Evolutionary conservation across 139 green algal genomes (phyloP).

Genomic region (Zygnema cylindricum): DNA sequence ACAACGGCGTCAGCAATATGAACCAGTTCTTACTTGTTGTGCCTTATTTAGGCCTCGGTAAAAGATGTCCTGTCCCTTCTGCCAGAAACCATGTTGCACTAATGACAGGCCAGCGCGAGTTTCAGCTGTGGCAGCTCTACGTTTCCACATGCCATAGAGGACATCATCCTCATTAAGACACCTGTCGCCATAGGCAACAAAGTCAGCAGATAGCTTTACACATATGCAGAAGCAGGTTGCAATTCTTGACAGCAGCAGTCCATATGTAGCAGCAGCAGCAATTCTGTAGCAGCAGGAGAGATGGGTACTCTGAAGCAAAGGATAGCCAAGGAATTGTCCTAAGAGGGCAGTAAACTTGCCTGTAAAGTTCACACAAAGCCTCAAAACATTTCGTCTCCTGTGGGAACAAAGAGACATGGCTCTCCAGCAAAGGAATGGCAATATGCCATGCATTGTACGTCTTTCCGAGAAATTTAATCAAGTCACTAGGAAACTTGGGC

Average conservation of each 20-base stretch:
- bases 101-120: constrained; percentile 75
- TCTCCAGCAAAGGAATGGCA: constrained; percentile 93
- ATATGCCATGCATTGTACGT: constrained; percentile 97
- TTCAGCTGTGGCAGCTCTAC: constrained; percentile 63
- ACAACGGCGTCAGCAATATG: too few relatives aligned
- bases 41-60: constrained; percentile 42
- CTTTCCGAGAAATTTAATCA: constrained; percentile 97
- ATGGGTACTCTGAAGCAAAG: too few relatives aligned
- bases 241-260: too few relatives aligned
- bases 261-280: too few relatives aligned
- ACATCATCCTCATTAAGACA: constrained; percentile 88
- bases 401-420: constrained; percentile 93
- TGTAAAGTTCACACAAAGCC: constrained; percentile 51
- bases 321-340: too few relatives aligned
- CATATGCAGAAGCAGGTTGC: too few relatives aligned
- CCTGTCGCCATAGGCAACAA: too few relatives aligned
- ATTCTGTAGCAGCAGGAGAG: too few relatives aligned
- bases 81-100: constrained; percentile 86
- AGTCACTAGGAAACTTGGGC: constrained; percentile 96
- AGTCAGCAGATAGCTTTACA: too few relatives aligned
- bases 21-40: background rate
- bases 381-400: constrained; percentile 74
- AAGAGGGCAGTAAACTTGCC: too few relatives aligned
- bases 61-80: constrained; percentile 78
- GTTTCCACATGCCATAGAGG: constrained; percentile 86